These are phyloP conservation scores for Cantharellus anzutake DNA, from an alignment of 768 basidiomycete species.

Conservation along the genomic window DNA sequence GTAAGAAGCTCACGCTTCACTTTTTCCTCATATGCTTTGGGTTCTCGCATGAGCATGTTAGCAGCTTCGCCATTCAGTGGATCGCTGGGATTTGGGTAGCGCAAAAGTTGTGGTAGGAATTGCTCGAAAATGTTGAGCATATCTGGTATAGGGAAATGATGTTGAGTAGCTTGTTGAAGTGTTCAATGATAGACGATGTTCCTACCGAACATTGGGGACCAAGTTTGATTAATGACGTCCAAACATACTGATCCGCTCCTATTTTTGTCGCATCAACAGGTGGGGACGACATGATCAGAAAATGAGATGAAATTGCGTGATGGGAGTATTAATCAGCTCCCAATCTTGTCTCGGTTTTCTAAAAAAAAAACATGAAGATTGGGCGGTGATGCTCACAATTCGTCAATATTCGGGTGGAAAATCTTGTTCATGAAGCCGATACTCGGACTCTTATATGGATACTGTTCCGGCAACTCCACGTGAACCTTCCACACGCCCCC, in stretches of 20 bases:
- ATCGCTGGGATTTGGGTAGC: constrained; percentile 97
- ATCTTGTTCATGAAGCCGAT: constrained; percentile 99
- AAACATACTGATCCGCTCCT: constrained; percentile 97
- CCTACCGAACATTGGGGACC: constrained; percentile 99
- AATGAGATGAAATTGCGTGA: not conserved
- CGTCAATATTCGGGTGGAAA: constrained; percentile 98
- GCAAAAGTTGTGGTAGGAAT: constrained; percentile 88
- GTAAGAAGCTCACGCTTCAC: constrained; percentile 53
- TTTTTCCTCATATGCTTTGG: constrained; percentile 84
- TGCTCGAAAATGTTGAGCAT: constrained; percentile 99
- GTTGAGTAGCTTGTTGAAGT: not conserved
- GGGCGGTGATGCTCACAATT: constrained; percentile 42
- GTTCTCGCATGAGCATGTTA: constrained; percentile 90
- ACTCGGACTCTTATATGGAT: constrained; percentile 96
- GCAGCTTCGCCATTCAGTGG: constrained; percentile 97
- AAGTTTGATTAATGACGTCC: constrained; percentile 98
- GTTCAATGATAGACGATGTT: constrained; percentile 7
- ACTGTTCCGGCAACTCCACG: constrained; percentile 94
- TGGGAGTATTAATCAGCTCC: not conserved
- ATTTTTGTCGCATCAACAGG: constrained; percentile 2
- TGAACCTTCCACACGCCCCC: constrained; percentile 99
- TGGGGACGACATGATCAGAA: not conserved
- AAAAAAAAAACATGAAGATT: not conserved
- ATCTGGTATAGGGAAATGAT: constrained; percentile 32
- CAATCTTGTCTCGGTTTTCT: not conserved